Conservation (phyloP, 352 stramenopile species). For the Pythium volutum region DNA sequence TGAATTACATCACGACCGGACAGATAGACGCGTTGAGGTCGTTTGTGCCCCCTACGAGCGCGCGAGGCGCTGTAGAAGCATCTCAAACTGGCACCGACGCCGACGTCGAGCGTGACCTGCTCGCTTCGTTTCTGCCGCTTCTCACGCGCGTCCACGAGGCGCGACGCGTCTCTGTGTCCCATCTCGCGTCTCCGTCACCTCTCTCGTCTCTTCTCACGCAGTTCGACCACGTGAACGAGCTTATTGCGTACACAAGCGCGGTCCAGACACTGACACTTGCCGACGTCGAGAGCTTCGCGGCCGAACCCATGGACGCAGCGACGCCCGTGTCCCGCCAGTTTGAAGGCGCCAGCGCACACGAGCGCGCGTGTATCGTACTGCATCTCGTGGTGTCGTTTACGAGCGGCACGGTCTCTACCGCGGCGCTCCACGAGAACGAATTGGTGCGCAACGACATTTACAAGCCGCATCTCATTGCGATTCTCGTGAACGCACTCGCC, state of each 20-base stretch:
- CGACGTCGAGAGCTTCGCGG: background rate
- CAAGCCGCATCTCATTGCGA: constrained; percentile 46
- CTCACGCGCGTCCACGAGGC: constrained; percentile 42
- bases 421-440: constrained; percentile 30
- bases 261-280: constrained; percentile 28
- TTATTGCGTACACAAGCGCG: constrained; percentile 40
- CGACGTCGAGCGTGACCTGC: constrained; percentile 14
- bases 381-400: constrained; percentile 24
- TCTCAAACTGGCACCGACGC: constrained; percentile 3
- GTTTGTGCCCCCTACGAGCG: background rate
- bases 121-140: constrained; percentile 47
- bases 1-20: constrained; percentile 6
- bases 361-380: constrained; percentile 39
- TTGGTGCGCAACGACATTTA: constrained; percentile 58
- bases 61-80: background rate
- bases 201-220: constrained; percentile 25
- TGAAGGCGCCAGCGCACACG: constrained; percentile 32
- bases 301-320: background rate
- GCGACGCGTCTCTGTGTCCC: background rate
- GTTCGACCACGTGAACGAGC: constrained; percentile 38
- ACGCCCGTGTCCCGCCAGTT: constrained; percentile 44
- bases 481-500: constrained; percentile 44
- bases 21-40: background rate
- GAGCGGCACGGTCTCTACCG: background rate
- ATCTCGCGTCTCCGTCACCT: background rate